Conservation (phyloP, 331 rosid genomes). For the Phaseolus coccineus region DNA sequence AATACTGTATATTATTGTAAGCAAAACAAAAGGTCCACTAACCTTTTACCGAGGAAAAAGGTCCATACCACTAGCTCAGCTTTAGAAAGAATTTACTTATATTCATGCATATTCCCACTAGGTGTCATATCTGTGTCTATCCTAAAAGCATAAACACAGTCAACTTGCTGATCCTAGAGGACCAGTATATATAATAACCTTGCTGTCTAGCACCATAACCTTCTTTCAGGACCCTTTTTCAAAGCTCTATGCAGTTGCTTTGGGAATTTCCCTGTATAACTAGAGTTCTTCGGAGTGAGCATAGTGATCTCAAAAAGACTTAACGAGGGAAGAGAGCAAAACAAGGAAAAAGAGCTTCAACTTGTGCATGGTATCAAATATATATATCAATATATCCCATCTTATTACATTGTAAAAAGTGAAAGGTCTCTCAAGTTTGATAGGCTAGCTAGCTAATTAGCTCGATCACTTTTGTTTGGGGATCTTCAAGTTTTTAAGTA, state of each 20-base stretch:
- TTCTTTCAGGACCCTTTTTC: slow-evolving; percentile 9
- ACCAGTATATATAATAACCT: slow-evolving; percentile 1
- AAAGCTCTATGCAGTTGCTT: slow-evolving; percentile 25
- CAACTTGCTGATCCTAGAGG: not conserved
- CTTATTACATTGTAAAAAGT: slow-evolving; percentile 20
- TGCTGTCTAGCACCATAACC: slow-evolving; percentile 14
- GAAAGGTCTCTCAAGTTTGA: not conserved
- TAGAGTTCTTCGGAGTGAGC: not conserved
- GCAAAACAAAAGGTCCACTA: slow-evolving; percentile 26
- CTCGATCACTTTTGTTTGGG: slow-evolving; percentile 20
- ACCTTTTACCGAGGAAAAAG: slow-evolving; percentile 28
- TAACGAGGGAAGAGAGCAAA: slow-evolving; percentile 7
- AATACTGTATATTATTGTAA: slow-evolving; percentile 7
- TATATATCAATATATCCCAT: not conserved
- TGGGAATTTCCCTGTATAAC: slow-evolving; percentile 12
- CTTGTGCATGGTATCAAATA: slow-evolving; percentile 5
- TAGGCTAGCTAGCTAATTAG: slow-evolving; percentile 9
- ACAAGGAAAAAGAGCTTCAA: not conserved
- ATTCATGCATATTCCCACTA: slow-evolving; percentile 32
- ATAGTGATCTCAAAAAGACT: not conserved
- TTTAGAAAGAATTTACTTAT: slow-evolving; percentile 24
- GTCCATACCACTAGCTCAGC: slow-evolving; percentile 17
- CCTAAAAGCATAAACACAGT: slow-evolving; percentile 26
- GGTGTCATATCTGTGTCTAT: slow-evolving; percentile 30
- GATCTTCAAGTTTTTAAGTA: slow-evolving; percentile 31